Percentiles rank a stretch among this genome's conserved stretches.
These are phyloP conservation scores for Candida labiduridarum DNA, from an alignment of 1,139 yeast genomes.

Conservation along the genomic window DNA sequence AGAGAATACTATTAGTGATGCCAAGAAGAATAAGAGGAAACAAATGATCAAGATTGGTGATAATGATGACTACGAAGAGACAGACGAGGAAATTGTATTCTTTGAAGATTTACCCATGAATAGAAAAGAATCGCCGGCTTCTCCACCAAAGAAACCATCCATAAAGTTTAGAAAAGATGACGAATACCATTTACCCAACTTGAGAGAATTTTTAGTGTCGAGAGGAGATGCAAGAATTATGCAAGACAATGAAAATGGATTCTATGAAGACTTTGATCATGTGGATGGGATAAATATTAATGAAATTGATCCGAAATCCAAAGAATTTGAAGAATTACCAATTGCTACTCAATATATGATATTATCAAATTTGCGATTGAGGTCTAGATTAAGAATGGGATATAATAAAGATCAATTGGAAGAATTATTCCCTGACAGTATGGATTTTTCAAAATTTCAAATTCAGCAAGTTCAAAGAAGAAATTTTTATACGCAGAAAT, in stretches of 20 bases:
- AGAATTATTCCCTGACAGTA: slow-evolving; percentile 74
- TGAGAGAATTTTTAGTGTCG: slow-evolving; percentile 41
- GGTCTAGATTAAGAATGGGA: slow-evolving; percentile 94
- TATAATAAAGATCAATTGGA: slow-evolving; percentile 85
- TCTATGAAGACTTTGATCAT: slow-evolving; percentile 63
- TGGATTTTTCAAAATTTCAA: slow-evolving; percentile 93
- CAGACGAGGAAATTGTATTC: slow-evolving; percentile 29
- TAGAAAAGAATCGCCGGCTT: slow-evolving; percentile 6
- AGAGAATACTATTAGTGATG: slow-evolving; percentile 19
- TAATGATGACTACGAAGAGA: slow-evolving; percentile 10
- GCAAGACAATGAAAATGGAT: slow-evolving; percentile 63
- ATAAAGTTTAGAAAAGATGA: slow-evolving; percentile 51
- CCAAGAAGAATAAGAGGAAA: slow-evolving; percentile 1
- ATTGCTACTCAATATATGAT: slow-evolving; percentile 86
- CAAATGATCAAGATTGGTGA: slow-evolving; percentile 1
- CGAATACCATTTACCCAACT: slow-evolving; percentile 82
- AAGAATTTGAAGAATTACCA: slow-evolving; percentile 68
- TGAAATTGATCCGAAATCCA: slow-evolving; percentile 68
- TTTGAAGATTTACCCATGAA: slow-evolving; percentile 45
- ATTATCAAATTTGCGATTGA: slow-evolving; percentile 75
- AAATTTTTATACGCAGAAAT: slow-evolving; percentile 82
- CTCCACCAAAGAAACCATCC: slow-evolving; percentile 11
- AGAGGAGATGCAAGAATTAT: slow-evolving; percentile 70
- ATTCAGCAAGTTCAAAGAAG: slow-evolving; percentile 90
- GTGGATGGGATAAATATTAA: slow-evolving; percentile 74